Conservation (phyloP, 208 protist genomes). For the Trypanosoma scelopori region DNA sequence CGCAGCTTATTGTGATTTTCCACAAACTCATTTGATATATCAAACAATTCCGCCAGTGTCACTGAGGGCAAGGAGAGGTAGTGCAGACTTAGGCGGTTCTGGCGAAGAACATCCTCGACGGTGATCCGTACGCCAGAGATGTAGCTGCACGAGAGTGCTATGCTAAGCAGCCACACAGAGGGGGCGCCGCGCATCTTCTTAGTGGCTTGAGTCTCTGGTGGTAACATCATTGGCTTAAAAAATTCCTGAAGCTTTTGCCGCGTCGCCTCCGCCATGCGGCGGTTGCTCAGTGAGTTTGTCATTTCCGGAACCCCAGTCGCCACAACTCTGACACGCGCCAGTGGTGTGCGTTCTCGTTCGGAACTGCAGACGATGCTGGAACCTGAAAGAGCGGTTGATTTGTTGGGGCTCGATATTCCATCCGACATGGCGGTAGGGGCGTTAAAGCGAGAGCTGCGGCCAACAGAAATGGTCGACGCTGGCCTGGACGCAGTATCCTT, state of each 20-base stretch:
- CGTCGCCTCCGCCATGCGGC: constrained; percentile 34
- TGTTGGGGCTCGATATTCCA: neutral
- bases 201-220: constrained; percentile 35
- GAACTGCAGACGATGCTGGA: no score
- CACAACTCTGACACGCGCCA: neutral
- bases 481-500: neutral
- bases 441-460: constrained; percentile 6
- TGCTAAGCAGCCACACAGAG: constrained; percentile 82
- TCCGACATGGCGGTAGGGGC: neutral
- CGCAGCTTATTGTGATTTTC: constrained; percentile 45
- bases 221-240: constrained; percentile 49
- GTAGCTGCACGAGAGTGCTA: constrained; percentile 76
- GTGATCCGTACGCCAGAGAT: constrained; percentile 61
- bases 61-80: constrained; percentile 75
- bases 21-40: constrained; percentile 79
- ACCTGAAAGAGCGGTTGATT: neutral
- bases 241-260: constrained; percentile 54
- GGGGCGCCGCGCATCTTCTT: constrained; percentile 48
- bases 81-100: constrained; percentile 82
- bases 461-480: constrained; percentile 3
- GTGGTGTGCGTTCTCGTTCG: neutral
- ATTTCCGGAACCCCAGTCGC: neutral
- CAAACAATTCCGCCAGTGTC: constrained; percentile 85
- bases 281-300: constrained; percentile 15
- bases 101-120: constrained; percentile 79